phyloP scores from a whole-genome alignment of 148 eudicot genomes.

The Salicornia ramosissima region DNA sequence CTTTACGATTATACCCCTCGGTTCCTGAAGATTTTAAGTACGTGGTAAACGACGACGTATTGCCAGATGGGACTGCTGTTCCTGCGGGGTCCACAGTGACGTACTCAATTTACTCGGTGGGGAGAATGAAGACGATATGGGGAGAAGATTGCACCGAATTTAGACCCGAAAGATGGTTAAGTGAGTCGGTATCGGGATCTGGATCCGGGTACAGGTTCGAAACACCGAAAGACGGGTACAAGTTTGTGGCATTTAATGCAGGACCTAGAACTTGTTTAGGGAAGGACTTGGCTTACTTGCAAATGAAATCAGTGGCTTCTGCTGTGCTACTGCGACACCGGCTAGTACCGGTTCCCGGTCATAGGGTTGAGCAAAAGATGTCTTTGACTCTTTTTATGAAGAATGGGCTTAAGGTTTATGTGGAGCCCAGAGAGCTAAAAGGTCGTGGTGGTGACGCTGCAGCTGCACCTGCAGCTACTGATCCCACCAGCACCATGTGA shows the following conservation, averaged over 20 bases:
- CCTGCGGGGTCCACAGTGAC: slow-evolving; percentile 87
- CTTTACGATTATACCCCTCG: slow-evolving; percentile 75
- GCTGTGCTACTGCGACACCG: slow-evolving; percentile 76
- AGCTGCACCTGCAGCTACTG: no score
- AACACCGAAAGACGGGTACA: slow-evolving; percentile 63
- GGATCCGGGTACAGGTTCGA: slow-evolving; percentile 48
- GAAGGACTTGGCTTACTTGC: slow-evolving; percentile 82
- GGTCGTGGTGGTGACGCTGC: slow-evolving; percentile 13
- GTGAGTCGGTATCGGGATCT: slow-evolving; percentile 2
- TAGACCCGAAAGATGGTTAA: slow-evolving; percentile 80
- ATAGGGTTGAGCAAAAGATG: slow-evolving; percentile 81
- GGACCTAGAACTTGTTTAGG: slow-evolving; percentile 95
- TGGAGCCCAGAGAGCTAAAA: slow-evolving; percentile 57
- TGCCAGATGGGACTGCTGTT: slow-evolving; percentile 66
- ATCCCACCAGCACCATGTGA: no score
- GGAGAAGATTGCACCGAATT: slow-evolving; percentile 88
- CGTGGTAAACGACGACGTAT: slow-evolving; percentile 65
- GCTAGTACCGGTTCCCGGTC: slow-evolving; percentile 59
- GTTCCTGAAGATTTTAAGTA: slow-evolving; percentile 83
- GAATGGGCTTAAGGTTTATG: slow-evolving; percentile 60
- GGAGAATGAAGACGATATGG: slow-evolving; percentile 79
- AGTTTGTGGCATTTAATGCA: slow-evolving; percentile 80
- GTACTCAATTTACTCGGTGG: slow-evolving; percentile 78
- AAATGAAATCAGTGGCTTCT: slow-evolving; percentile 83
- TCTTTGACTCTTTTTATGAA: slow-evolving; percentile 83